A percentile compares a stretch with the other conserved stretches of the same genome.
These are phyloP conservation scores for Fusarium vanettenii DNA, from an alignment of 2,329 filamentous ascomycete genomes.

Conservation along the genomic window DNA sequence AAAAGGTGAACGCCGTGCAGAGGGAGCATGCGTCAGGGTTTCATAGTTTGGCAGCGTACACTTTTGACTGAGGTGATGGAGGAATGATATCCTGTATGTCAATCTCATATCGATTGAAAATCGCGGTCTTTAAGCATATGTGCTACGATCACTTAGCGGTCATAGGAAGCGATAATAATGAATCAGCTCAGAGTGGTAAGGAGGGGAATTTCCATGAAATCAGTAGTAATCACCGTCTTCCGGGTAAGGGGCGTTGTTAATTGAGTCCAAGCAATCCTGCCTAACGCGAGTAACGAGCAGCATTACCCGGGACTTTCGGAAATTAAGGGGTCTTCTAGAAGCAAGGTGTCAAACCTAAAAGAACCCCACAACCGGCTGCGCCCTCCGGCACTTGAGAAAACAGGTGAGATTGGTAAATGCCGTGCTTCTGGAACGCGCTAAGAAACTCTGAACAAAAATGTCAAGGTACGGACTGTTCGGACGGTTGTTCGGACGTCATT, in stretches of 20 bases:
- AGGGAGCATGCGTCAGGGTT: conserved; percentile 24
- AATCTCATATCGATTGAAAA: too few relatives aligned
- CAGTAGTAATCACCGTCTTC: neutral
- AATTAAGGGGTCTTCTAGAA: neutral
- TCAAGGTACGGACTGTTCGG: neutral
- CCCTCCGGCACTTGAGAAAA: neutral
- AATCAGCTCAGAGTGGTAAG: neutral
- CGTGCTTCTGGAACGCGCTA: neutral
- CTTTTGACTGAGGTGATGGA: neutral
- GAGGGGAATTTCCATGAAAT: neutral
- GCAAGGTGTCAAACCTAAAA: neutral
- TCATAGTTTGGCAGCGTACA: conserved; percentile 19
- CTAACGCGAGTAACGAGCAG: neutral
- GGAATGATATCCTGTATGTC: neutral
- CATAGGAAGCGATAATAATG: neutral
- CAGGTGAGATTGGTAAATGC: neutral
- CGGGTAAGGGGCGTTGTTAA: neutral
- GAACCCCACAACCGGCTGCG: neutral
- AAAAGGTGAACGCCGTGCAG: conserved; percentile 52
- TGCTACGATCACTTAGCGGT: neutral
- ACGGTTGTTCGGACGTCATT: neutral
- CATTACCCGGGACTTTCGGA: neutral
- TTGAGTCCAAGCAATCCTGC: too few relatives aligned
- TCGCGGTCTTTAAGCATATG: neutral
- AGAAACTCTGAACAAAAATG: neutral